These are phyloP conservation scores for Heliamphora exappendiculata DNA, from an alignment of 148 eudicot genomes.

Conservation along the genomic window DNA sequence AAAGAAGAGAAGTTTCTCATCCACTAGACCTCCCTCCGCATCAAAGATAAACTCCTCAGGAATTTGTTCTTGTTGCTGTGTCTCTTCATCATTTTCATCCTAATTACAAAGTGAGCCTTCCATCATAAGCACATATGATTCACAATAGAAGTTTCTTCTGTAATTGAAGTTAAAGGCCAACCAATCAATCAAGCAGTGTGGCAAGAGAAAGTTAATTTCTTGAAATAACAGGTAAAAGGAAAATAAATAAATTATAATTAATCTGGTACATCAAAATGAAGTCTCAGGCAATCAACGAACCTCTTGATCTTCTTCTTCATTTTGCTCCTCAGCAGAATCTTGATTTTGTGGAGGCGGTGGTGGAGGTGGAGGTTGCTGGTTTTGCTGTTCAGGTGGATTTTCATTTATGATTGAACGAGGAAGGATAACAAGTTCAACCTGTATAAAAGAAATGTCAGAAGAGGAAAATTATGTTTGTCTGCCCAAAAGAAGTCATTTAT, in stretches of 20 bases:
- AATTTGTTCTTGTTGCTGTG: slow-evolving; percentile 80
- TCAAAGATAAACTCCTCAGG: slow-evolving; percentile 97
- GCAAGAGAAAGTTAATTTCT: slow-evolving; percentile 3
- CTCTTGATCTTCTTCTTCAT: slow-evolving; percentile 77
- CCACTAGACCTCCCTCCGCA: slow-evolving; percentile 96
- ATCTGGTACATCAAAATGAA: slow-evolving; percentile 1
- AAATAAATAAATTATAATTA: neutral
- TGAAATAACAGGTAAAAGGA: neutral
- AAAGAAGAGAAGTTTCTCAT: slow-evolving; percentile 98
- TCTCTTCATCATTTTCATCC: slow-evolving; percentile 79
- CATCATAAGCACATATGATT: slow-evolving; percentile 11
- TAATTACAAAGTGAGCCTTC: slow-evolving; percentile 19
- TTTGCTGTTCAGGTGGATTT: slow-evolving; percentile 73
- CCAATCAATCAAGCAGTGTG: neutral
- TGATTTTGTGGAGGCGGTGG: slow-evolving; percentile 97
- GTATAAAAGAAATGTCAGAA: slow-evolving; percentile 22
- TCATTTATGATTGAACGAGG: slow-evolving; percentile 83
- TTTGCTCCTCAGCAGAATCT: slow-evolving; percentile 69
- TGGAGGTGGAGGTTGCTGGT: slow-evolving; percentile 92
- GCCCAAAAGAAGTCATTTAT: neutral
- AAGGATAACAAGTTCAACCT: slow-evolving; percentile 98
- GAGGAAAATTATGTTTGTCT: neutral
- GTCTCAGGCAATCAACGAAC: slow-evolving; percentile 22
- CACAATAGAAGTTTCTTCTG: neutral
- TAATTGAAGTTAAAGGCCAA: neutral